Percentiles rank a stretch among this genome's conserved stretches.
These are phyloP conservation scores for Cordyceps javanica DNA, from an alignment of 2,329 filamentous ascomycete genomes.

Conservation along the genomic window DNA sequence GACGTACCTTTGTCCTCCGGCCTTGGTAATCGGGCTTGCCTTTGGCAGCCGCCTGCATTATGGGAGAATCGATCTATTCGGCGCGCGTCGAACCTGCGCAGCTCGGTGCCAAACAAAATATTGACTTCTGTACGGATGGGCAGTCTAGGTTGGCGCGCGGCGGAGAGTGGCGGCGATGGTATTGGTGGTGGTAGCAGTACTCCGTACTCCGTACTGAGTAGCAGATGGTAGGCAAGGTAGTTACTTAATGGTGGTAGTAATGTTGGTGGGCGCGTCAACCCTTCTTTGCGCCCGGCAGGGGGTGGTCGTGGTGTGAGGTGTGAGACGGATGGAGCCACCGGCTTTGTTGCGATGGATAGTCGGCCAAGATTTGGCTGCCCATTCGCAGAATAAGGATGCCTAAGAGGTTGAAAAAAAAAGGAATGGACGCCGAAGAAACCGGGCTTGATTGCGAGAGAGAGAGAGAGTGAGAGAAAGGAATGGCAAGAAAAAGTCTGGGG, in stretches of 20 bases:
- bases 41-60: constrained; percentile 34
- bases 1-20: constrained; percentile 54
- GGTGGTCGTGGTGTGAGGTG: background rate
- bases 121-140: background rate
- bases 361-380: background rate
- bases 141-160: background rate
- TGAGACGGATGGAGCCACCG: background rate
- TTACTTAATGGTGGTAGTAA: too few species aligned
- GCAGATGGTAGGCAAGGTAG: too few species aligned
- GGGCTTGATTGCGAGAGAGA: background rate
- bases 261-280: background rate
- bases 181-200: too few species aligned
- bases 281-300: constrained; percentile 4
- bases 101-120: background rate
- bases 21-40: constrained; percentile 52
- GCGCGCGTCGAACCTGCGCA: background rate
- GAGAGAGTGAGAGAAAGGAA: background rate
- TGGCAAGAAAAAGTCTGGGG: background rate
- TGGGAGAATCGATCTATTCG: background rate
- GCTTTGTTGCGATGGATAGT: background rate
- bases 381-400: background rate
- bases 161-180: background rate
- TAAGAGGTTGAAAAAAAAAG: background rate
- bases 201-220: too few species aligned
- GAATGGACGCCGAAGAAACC: constrained; percentile 1